These are phyloP conservation scores for Mycena alexandri DNA, from an alignment of 768 basidiomycete species.

Conservation along the genomic window DNA sequence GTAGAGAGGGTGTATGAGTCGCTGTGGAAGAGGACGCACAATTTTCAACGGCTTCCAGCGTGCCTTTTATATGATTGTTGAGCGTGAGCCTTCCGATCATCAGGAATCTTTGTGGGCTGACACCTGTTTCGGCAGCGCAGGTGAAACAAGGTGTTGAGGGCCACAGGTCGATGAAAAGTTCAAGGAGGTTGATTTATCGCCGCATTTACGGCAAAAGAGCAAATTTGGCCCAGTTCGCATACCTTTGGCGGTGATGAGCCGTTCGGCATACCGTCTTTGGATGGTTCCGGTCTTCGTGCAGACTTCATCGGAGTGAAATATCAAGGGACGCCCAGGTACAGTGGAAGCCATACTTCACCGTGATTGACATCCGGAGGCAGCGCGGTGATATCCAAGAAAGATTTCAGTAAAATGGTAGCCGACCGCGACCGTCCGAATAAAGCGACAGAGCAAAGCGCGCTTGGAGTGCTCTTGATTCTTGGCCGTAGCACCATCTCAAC, in stretches of 20 bases:
- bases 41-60: constrained; percentile 11
- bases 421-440: no score
- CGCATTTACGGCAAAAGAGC: constrained; percentile 11
- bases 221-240: neutral
- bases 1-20: constrained; percentile 16
- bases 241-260: constrained; percentile 1
- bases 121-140: constrained; percentile 17
- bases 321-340: constrained; percentile 34
- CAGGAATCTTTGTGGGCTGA: constrained; percentile 10
- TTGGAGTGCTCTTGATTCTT: no score
- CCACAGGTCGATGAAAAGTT: neutral
- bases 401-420: no score
- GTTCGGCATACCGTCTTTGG: constrained; percentile 12
- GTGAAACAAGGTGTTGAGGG: constrained; percentile 11
- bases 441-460: no score
- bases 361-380: constrained; percentile 29
- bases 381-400: constrained; percentile 15
- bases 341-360: neutral
- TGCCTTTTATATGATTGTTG: constrained; percentile 21
- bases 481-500: no score
- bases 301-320: constrained; percentile 18
- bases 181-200: neutral
- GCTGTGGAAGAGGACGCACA: constrained; percentile 23
- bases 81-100: constrained; percentile 13
- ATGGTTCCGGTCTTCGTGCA: neutral